Conservation (phyloP, 2,329 filamentous ascomycete species). For the Monilinia vaccinii-corymbosi region DNA sequence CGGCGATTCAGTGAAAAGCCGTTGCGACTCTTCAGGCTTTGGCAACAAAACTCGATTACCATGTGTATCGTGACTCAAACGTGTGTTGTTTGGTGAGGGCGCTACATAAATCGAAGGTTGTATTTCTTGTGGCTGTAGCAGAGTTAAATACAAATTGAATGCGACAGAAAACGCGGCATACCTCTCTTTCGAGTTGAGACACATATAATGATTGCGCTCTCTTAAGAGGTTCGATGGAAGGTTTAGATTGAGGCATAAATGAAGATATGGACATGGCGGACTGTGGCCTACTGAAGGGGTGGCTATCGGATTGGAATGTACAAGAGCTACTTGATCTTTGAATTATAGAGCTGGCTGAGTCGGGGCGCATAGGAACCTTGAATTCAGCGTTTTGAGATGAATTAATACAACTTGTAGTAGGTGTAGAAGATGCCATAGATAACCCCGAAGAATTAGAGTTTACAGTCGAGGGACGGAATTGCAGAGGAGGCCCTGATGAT, state of each 20-base stretch:
- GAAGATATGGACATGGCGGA: slow-evolving; percentile 9
- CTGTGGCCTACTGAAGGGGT: not conserved
- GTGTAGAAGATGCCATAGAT: not conserved
- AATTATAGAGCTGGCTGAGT: slow-evolving; percentile 9
- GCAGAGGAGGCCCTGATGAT: slow-evolving; percentile 1
- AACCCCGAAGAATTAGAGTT: not conserved
- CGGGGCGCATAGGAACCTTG: slow-evolving; percentile 16
- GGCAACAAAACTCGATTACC: not conserved
- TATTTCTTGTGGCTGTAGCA: not conserved
- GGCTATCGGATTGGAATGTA: not conserved
- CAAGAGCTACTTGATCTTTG: slow-evolving; percentile 3
- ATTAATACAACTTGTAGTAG: not conserved
- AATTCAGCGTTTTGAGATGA: slow-evolving; percentile 12
- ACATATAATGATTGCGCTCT: slow-evolving; percentile 10
- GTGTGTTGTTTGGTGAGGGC: not conserved
- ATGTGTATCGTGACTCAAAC: not conserved
- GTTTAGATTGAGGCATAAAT: slow-evolving; percentile 7
- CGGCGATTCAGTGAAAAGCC: not conserved
- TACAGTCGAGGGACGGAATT: not conserved
- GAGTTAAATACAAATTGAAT: not conserved
- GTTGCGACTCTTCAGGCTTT: not conserved
- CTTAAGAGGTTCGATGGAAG: not conserved
- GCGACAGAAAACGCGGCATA: slow-evolving; percentile 6
- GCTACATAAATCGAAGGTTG: not conserved
- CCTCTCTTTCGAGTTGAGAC: slow-evolving; percentile 17